Evolutionary conservation across 495 filamentous ascomycete genomes (phyloP), one percentile per base, ranked within the genome.

Genomic region (Extremus antarcticus): DNA sequence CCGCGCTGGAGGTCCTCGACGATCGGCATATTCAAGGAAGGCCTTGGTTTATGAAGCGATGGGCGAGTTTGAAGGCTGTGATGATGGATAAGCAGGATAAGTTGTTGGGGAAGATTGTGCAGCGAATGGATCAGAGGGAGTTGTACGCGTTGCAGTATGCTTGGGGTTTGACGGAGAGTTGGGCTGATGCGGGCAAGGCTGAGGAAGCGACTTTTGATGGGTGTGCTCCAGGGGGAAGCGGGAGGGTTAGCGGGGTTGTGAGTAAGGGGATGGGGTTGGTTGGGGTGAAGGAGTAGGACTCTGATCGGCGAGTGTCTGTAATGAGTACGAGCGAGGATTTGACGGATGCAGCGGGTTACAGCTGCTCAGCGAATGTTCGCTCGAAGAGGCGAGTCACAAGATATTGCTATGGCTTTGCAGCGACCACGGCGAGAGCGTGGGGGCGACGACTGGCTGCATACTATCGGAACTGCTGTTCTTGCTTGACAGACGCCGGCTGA

Each of bases 201-300:
- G 43, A 58, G 55, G 67, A 55, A 50, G 50, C 55, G 17, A 57
- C 59, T 63, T 71, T 56, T 56, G 68, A 71, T 65, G 67, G 66
- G 4, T 55, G 25, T 8, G 16, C 58, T 40, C 54, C 55, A 11
- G 68, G 68, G 22, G 68, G 68, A 8, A 66, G 59, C 13, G 68
- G 67, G n/a, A 50, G 68, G 50, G 60, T 71, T 29, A 19, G 16
- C 15, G 63, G 63, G 1, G 39, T 23, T 47, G 41, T 64, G 25
- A 19, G 17, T 35, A 35, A 11, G 40, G 40, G 17, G 54, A 40
- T 52, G 17, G 50, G 21, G 46, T 20, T 51, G 10, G 25, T 51
- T 3, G 24, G 25, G 46, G 56, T 2, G 57, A 48, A 3, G 19
- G 46, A 48, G 41, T 4, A n/a, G 41, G 41, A n/a, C n/a, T n/a